Percentiles rank a stretch among this genome's conserved stretches.
Evolutionary conservation across 2,329 filamentous ascomycete genomes (phyloP).

Genomic region (Sporothrix pseudoabietina): DNA sequence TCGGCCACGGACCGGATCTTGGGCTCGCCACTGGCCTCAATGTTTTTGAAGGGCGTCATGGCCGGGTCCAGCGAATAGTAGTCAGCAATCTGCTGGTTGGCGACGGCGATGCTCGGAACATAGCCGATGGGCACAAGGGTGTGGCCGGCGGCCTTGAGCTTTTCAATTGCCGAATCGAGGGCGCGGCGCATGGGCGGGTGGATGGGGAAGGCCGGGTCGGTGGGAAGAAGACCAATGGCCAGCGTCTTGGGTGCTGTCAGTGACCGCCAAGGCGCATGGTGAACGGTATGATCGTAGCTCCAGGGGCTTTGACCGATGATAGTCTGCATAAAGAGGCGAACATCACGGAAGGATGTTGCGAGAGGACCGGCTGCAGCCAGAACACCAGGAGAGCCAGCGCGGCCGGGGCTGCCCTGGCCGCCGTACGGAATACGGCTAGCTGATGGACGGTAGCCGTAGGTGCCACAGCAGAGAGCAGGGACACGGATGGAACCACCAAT

Average conservation of each 20-base stretch:
- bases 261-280: neutral
- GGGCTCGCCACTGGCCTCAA: slow-evolving; percentile 19
- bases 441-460: slow-evolving; percentile 39
- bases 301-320: slow-evolving; percentile 54
- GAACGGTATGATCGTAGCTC: neutral
- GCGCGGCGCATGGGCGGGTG: slow-evolving; percentile 20
- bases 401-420: neutral
- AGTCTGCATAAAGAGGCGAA: slow-evolving; percentile 54
- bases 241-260: neutral
- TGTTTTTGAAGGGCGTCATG: neutral
- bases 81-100: slow-evolving; percentile 4
- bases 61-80: slow-evolving; percentile 17
- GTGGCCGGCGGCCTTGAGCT: slow-evolving; percentile 17
- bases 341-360: slow-evolving; percentile 50
- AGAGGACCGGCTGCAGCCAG: slow-evolving; percentile 24
- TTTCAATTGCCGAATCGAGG: neutral
- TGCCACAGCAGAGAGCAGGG: slow-evolving; percentile 40
- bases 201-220: slow-evolving; percentile 4
- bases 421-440: slow-evolving; percentile 6
- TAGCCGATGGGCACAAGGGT: slow-evolving; percentile 1
- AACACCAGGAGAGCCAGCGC: neutral
- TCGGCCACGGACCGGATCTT: slow-evolving; percentile 15
- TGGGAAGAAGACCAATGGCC: slow-evolving; percentile 16
- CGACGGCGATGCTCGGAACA: slow-evolving; percentile 1
- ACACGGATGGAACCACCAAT: slow-evolving; percentile 38